Evolutionary conservation across 2,329 filamentous ascomycete genomes (phyloP), one percentile per base, ranked within the genome.

Genomic region (Alternaria triticina): DNA sequence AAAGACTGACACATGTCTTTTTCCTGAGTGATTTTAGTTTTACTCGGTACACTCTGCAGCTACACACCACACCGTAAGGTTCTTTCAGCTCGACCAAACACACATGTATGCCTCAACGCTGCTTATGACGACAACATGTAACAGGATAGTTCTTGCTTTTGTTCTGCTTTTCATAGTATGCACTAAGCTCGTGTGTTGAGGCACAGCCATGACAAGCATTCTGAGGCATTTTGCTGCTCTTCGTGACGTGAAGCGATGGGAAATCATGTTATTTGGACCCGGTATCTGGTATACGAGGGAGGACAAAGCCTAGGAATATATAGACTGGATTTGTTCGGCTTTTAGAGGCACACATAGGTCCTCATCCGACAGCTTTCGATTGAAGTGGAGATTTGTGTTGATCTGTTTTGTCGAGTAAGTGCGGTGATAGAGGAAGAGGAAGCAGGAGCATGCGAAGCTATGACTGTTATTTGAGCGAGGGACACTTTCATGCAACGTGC

Each of bases 391-490:
- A 13, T 33, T 33, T 12, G 3, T 33, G 28, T 33, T 13, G 12
- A n/a, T n/a, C n/a, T 33, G 33, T 15, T 40, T 40, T 0, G 3
- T 17, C 36, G 36, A 17, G 8, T 0, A 40, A 40, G 0, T 10
- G n/a, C 0, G 0, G 5, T 0, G n/a, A 17, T 2, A 9, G 5
- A 1, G 1, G 36, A 17, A 1, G 36, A 40, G 36, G 36, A 40
- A 40, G 36, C n/a, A 17, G 15, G 1, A 17, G 33, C 33, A 40
- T 40, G 33, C 4, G 1, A 36, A 36, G 1, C 13, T 15, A 15
- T 8, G 30, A 1, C 30, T 36, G 0, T n/a, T n/a, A 15, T 40
- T 40, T 40, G 33, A n/a, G 2, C 33, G 15, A 9, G 33, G 5
- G 5, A 10, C 1, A 5, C 15, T n/a, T 6, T n/a, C 15, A 40